A percentile compares a stretch with the other conserved stretches of the same genome.
Conservation (phyloP, 2,329 filamentous ascomycete species). For the Phyllosticta capitalensis region DNA sequence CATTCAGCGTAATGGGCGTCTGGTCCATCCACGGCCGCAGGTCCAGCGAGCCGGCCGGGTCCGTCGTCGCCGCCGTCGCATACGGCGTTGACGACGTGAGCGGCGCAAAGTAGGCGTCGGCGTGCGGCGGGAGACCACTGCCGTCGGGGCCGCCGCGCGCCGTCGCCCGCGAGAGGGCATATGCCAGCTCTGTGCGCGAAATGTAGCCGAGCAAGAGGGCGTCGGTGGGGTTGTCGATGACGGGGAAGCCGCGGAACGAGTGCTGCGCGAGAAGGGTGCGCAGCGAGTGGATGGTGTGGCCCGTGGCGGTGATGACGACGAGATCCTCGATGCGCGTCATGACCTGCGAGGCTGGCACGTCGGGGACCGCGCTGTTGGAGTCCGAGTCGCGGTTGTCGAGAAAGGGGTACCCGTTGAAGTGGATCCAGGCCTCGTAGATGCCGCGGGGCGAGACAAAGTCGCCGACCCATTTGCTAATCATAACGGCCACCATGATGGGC, state of each 20-base stretch:
- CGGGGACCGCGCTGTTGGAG: slow-evolving; percentile 53
- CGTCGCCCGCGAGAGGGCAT: slow-evolving; percentile 61
- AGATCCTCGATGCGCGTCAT: slow-evolving; percentile 93
- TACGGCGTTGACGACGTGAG: slow-evolving; percentile 33
- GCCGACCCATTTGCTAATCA: slow-evolving; percentile 97
- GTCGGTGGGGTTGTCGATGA: slow-evolving; percentile 68
- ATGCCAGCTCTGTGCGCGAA: slow-evolving; percentile 78
- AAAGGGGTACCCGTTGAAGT: slow-evolving; percentile 90
- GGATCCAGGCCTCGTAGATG: slow-evolving; percentile 98
- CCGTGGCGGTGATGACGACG: slow-evolving; percentile 74
- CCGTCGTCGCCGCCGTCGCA: slow-evolving; percentile 36
- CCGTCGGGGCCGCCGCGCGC: slow-evolving; percentile 34
- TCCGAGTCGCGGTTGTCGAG: slow-evolving; percentile 63
- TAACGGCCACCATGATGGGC: slow-evolving; percentile 97
- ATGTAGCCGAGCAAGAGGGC: slow-evolving; percentile 87
- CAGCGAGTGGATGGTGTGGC: slow-evolving; percentile 75
- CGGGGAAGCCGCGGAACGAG: slow-evolving; percentile 81
- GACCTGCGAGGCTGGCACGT: slow-evolving; percentile 75
- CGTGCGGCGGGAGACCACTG: slow-evolving; percentile 49
- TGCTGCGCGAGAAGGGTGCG: slow-evolving; percentile 61
- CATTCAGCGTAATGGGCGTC: slow-evolving; percentile 83
- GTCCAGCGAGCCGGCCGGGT: slow-evolving; percentile 70
- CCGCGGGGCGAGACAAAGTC: slow-evolving; percentile 87
- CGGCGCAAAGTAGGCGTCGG: slow-evolving; percentile 74
- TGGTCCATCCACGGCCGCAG: slow-evolving; percentile 98